Evolutionary conservation across 2,329 filamentous ascomycete genomes (phyloP), one percentile per base, ranked within the genome.

Genomic region (Nectriaceae sp.): DNA sequence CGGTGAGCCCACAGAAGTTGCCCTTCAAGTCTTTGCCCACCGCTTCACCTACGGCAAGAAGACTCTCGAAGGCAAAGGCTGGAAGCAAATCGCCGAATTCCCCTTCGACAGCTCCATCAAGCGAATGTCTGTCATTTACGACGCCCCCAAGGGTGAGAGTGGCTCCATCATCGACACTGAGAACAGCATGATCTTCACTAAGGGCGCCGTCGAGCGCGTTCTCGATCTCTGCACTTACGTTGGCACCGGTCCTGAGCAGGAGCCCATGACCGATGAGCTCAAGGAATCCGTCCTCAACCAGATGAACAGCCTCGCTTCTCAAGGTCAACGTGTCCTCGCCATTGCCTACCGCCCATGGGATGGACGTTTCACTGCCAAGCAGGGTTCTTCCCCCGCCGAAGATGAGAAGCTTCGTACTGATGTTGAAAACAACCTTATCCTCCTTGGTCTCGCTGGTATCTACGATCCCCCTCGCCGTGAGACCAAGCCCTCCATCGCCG

Each of bases 381-480:
- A 67, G 19, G 57, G 65, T 5, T 60, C 63, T 10, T 59, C 63
- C n/a, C 57, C 62, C 4, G 63, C 56, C 5, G 69, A 74, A 41
- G 74, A 79, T 5, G 72, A 76, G 42, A 63, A 68, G 35, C 64
- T 78, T 3, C 87, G 90, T 5, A 70, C 74, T 5, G 70, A 77
- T 4, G 78, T 93, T 13, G 90, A 95, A 64, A 73, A 75, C 29
- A 75, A 82, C 22, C 80, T 96, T 24, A 79, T 77, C 3, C 88
- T 95, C 52, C 80, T 89, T 13, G 92, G 91, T n/a, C 78, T 96
- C 10, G 85, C 88, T 41, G 90, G 90, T 47, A 87, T 96, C 54
- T 93, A 94, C 64, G 90, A 96, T 58, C 90, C 90, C 3, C 90
- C 90, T 46, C 88, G 90, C 2, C 82, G 84, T 2, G 90, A 95